Evolutionary conservation across 2,329 filamentous ascomycete species (phyloP).

Genomic region (Diplodia seriata): DNA sequence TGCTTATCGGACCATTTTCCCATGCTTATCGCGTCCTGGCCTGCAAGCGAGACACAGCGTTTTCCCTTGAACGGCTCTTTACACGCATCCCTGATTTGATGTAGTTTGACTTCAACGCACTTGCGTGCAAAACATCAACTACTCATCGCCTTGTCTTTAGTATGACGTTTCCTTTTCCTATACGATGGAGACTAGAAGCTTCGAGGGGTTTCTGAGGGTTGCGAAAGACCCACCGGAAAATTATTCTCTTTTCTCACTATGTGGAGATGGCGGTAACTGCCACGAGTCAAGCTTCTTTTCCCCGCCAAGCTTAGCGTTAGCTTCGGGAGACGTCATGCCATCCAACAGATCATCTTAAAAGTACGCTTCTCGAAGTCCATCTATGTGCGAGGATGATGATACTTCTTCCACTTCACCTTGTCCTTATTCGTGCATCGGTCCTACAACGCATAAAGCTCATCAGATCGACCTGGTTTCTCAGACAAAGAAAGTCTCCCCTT

Average conservation of each 20-base stretch:
- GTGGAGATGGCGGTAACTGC: background rate
- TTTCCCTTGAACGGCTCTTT: background rate
- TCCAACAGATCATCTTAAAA: background rate
- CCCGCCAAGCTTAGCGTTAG: background rate
- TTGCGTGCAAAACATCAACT: background rate
- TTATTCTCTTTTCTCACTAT: background rate
- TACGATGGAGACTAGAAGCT: background rate
- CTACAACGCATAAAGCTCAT: too few species aligned
- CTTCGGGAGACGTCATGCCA: too few species aligned
- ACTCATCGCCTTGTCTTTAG: background rate
- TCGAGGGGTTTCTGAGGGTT: background rate
- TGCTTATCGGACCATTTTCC: constrained; percentile 7
- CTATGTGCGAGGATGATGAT: background rate
- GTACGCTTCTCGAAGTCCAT: background rate
- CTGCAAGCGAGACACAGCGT: constrained; percentile 7
- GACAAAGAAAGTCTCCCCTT: too few species aligned
- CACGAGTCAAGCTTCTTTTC: background rate
- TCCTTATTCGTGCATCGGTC: too few species aligned
- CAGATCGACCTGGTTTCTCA: too few species aligned
- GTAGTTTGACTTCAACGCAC: background rate
- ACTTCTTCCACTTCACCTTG: background rate
- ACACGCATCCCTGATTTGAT: background rate
- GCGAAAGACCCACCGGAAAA: constrained; percentile 6
- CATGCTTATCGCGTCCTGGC: constrained; percentile 19
- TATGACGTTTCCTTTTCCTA: background rate